Conservation (phyloP, 805 yeast species). For the Sugiyamaella smithiae region DNA sequence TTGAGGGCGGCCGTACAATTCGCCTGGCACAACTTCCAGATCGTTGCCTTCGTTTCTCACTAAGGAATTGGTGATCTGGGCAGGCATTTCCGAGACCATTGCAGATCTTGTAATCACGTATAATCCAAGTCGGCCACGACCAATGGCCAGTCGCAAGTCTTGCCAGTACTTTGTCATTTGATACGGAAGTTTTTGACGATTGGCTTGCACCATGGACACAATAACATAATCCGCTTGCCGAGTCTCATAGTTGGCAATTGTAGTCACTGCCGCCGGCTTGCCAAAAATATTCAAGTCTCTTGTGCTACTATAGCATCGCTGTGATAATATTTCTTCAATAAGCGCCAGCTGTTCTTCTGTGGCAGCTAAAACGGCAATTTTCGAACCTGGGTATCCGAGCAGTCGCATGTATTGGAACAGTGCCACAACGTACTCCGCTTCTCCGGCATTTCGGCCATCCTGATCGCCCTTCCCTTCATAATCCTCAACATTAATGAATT, state of each 20-base stretch:
- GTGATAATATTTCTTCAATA: constrained; percentile 40
- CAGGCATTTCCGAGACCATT: constrained; percentile 1
- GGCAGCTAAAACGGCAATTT: constrained; percentile 43
- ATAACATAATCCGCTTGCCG: constrained; percentile 35
- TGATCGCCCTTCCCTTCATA: constrained; percentile 28
- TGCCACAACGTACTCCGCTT: constrained; percentile 48
- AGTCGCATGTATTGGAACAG: constrained; percentile 47
- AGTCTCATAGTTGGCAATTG: constrained; percentile 33
- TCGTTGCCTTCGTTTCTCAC: constrained; percentile 3
- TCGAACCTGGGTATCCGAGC: constrained; percentile 40
- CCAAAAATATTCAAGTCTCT: constrained; percentile 29
- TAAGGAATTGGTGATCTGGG: background rate
- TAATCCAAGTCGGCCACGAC: constrained; percentile 37
- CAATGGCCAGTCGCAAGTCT: constrained; percentile 30
- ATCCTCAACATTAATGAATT: constrained; percentile 36
- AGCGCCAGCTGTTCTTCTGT: constrained; percentile 42
- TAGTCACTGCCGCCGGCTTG: constrained; percentile 29
- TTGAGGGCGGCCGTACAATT: constrained; percentile 28
- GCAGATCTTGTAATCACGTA: constrained; percentile 32
- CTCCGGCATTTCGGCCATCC: constrained; percentile 41
- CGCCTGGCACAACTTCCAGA: constrained; percentile 31
- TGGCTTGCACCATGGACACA: constrained; percentile 38
- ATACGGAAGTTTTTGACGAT: background rate
- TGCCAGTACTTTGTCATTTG: constrained; percentile 16
- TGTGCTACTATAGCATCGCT: constrained; percentile 28